phyloP scores from a whole-genome alignment of 768 basidiomycete genomes.

The Daedaleopsis sinensis region DNA sequence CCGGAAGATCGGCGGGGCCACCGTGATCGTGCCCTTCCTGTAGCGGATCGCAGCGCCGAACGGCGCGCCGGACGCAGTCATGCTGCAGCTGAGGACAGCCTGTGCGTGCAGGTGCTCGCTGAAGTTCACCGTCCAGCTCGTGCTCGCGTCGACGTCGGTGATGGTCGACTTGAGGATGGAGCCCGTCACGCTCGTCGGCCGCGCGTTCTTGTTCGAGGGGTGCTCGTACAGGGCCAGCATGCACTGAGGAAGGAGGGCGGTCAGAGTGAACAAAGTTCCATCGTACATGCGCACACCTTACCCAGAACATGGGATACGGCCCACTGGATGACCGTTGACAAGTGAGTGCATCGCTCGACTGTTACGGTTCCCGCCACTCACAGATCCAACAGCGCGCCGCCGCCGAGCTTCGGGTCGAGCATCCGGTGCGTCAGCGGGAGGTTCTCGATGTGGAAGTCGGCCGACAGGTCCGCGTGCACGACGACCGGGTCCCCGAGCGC shows the following conservation, averaged over 20 bases:
- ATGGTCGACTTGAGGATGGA: conserved; percentile 77
- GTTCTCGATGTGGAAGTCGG: conserved; percentile 63
- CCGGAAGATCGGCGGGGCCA: conserved; percentile 67
- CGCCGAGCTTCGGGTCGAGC: conserved; percentile 77
- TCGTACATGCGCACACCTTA: conserved; percentile 28
- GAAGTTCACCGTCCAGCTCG: conserved; percentile 76
- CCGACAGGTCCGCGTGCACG: conserved; percentile 78
- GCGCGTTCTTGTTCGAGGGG: conserved; percentile 63
- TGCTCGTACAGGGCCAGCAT: conserved; percentile 81
- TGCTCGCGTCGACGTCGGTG: conserved; percentile 79
- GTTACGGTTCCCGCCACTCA: conserved; percentile 40
- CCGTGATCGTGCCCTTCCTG: conserved; percentile 67
- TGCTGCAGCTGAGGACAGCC: conserved; percentile 72
- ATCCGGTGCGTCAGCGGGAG: conserved; percentile 73
- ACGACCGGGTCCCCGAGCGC: conserved; percentile 67
- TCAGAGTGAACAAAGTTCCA: neutral
- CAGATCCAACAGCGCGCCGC: conserved; percentile 86
- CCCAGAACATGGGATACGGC: conserved; percentile 84
- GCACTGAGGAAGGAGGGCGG: conserved; percentile 48
- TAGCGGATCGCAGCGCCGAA: conserved; percentile 73
- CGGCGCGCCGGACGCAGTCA: conserved; percentile 49
- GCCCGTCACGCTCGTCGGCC: conserved; percentile 62
- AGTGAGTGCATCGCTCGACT: neutral
- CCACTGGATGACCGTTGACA: conserved; percentile 56
- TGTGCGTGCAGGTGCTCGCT: conserved; percentile 64